phyloP scores from a whole-genome alignment of 345 rosid genomes.

The Linum lewisii region DNA sequence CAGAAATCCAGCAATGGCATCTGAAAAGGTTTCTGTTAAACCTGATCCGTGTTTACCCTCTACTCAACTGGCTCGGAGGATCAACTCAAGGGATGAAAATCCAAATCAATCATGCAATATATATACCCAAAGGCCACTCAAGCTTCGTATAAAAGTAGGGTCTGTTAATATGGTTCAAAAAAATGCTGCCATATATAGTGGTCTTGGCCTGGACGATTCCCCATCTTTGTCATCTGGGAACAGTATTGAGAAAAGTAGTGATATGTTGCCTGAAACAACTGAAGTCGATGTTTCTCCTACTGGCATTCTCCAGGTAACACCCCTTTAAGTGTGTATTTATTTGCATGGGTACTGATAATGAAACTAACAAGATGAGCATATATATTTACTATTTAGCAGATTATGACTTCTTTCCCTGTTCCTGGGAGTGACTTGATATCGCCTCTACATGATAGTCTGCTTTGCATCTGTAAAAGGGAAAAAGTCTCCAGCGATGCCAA shows the following conservation, averaged over 20 bases:
- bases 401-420: slow-evolving; percentile 48
- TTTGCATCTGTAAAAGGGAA: slow-evolving; percentile 28
- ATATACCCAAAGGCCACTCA: slow-evolving; percentile 34
- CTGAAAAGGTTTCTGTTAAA: slow-evolving; percentile 24
- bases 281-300: slow-evolving; percentile 37
- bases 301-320: slow-evolving; percentile 56
- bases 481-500: slow-evolving; percentile 14
- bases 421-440: slow-evolving; percentile 45
- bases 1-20: slow-evolving; percentile 13
- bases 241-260: slow-evolving; percentile 36
- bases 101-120: slow-evolving; percentile 20
- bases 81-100: slow-evolving; percentile 24
- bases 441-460: slow-evolving; percentile 54
- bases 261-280: slow-evolving; percentile 17
- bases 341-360: background rate
- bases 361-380: background rate
- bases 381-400: slow-evolving; percentile 43
- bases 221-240: slow-evolving; percentile 42
- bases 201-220: slow-evolving; percentile 52
- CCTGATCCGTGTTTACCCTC: slow-evolving; percentile 21
- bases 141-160: slow-evolving; percentile 52
- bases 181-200: slow-evolving; percentile 40
- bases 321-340: slow-evolving; percentile 15
- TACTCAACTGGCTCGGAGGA: slow-evolving; percentile 20
- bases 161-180: slow-evolving; percentile 30